These are phyloP conservation scores for Peniophora sp. DNA, from an alignment of 1,284 basidiomycete genomes.

Conservation along the genomic window DNA sequence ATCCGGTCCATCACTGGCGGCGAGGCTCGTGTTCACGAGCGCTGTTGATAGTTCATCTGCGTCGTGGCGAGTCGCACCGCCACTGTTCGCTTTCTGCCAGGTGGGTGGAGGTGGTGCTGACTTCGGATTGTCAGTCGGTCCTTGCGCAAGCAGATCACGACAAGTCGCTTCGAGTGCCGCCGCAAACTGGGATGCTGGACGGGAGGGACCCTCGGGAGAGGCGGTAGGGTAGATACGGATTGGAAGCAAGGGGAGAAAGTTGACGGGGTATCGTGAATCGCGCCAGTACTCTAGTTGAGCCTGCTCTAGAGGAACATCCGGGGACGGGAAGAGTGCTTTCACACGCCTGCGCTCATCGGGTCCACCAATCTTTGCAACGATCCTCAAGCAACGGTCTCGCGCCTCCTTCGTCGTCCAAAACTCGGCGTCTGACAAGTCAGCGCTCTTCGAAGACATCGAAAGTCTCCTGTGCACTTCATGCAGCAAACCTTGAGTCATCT, in stretches of 20 bases:
- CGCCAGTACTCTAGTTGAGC: slow-evolving; percentile 48
- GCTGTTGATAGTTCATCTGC: too few species aligned
- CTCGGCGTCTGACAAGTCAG: slow-evolving; percentile 25
- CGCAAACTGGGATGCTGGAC: neutral
- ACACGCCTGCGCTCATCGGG: slow-evolving; percentile 51
- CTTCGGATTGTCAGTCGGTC: neutral
- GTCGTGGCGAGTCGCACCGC: neutral
- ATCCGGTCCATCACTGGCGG: slow-evolving; percentile 6
- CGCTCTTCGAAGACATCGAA: neutral
- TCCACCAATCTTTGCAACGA: slow-evolving; percentile 69
- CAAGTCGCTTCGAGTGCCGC: neutral
- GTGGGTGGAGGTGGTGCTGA: neutral
- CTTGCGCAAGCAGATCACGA: slow-evolving; percentile 1
- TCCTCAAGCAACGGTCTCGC: slow-evolving; percentile 56
- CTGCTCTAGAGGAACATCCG: slow-evolving; percentile 13
- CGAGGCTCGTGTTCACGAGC: neutral
- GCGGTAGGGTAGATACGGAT: slow-evolving; percentile 35
- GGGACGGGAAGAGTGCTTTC: slow-evolving; percentile 40
- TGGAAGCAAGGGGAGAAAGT: slow-evolving; percentile 48
- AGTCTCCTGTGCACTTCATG: slow-evolving; percentile 40
- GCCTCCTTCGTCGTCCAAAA: slow-evolving; percentile 80
- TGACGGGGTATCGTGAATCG: slow-evolving; percentile 47
- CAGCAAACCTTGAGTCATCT: slow-evolving; percentile 60
- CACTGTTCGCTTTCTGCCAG: neutral
- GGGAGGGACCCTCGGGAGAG: slow-evolving; percentile 11